These are phyloP conservation scores for Trichodelitschia bisporula DNA, from an alignment of 495 filamentous ascomycete genomes.

Conservation along the genomic window DNA sequence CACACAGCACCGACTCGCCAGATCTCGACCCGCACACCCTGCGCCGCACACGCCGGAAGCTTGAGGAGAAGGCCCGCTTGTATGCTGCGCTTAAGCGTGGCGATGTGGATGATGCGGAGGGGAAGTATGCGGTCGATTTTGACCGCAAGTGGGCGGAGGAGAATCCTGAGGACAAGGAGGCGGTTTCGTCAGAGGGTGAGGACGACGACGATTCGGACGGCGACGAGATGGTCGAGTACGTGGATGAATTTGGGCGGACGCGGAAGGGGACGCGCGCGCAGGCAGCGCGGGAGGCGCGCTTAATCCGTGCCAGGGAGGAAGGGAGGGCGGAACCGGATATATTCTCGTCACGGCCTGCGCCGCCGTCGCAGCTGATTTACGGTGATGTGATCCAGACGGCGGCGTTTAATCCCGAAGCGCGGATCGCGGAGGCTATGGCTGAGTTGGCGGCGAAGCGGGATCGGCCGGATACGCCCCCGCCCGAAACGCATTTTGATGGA, in stretches of 20 bases:
- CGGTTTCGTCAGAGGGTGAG: constrained; percentile 18
- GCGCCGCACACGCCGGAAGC: constrained; percentile 42
- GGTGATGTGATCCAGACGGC: constrained; percentile 58
- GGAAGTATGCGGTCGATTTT: constrained; percentile 60
- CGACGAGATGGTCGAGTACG: constrained; percentile 49
- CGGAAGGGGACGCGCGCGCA: constrained; percentile 39
- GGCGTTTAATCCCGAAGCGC: constrained; percentile 52
- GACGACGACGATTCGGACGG: constrained; percentile 20
- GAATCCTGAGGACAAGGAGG: constrained; percentile 17
- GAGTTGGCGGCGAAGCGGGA: constrained; percentile 50
- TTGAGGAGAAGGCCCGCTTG: constrained; percentile 67
- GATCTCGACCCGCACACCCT: constrained; percentile 19
- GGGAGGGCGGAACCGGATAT: constrained; percentile 21
- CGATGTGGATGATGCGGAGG: constrained; percentile 29
- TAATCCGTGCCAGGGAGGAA: constrained; percentile 11
- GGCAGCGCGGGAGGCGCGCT: constrained; percentile 28
- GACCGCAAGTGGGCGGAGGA: constrained; percentile 78
- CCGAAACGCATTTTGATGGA: constrained; percentile 63
- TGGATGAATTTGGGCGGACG: constrained; percentile 73
- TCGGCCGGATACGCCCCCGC: constrained; percentile 48
- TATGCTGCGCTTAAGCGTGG: constrained; percentile 69
- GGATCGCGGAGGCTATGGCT: constrained; percentile 36
- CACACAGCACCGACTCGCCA: constrained; percentile 20
- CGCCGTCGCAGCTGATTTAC: constrained; percentile 49
- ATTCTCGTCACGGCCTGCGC: constrained; percentile 31